A percentile compares a stretch with the other conserved stretches of the same genome.
phyloP scores from a whole-genome alignment of 768 basidiomycete genomes.

The Dioszegia crocea region DNA sequence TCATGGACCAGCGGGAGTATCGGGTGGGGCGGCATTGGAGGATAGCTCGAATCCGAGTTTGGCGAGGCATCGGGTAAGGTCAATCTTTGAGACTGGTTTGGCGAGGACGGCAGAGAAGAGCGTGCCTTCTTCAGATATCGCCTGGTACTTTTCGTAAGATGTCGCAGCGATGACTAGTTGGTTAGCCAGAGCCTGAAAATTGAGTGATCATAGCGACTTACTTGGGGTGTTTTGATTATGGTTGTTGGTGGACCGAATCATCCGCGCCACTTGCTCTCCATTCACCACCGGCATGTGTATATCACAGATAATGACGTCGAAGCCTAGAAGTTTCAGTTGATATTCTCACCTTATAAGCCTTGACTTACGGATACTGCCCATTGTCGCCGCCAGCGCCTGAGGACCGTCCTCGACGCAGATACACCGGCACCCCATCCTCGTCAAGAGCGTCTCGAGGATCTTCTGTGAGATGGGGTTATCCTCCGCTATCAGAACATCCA shows the following conservation, averaged over 20 bases:
- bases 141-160: constrained; percentile 45
- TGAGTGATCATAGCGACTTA: constrained; percentile 18
- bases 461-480: constrained; percentile 98
- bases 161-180: constrained; percentile 48
- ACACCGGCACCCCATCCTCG: constrained; percentile 89
- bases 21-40: neutral
- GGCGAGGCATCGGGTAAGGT: constrained; percentile 72
- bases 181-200: neutral
- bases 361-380: constrained; percentile 90
- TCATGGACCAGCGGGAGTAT: neutral
- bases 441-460: constrained; percentile 89
- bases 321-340: constrained; percentile 58
- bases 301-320: constrained; percentile 94
- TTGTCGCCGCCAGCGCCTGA: constrained; percentile 92
- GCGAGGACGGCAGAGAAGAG: constrained; percentile 57
- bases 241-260: constrained; percentile 94
- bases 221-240: constrained; percentile 88
- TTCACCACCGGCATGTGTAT: constrained; percentile 94
- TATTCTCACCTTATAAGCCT: neutral
- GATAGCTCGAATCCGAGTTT: constrained; percentile 66
- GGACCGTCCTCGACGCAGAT: constrained; percentile 94
- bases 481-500: constrained; percentile 90
- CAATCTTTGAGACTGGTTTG: constrained; percentile 85
- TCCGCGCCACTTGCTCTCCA: constrained; percentile 92
- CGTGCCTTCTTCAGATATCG: constrained; percentile 44